These are phyloP conservation scores for Pseudocercospora cruenta DNA, from an alignment of 2,329 filamentous ascomycete genomes.

Conservation along the genomic window DNA sequence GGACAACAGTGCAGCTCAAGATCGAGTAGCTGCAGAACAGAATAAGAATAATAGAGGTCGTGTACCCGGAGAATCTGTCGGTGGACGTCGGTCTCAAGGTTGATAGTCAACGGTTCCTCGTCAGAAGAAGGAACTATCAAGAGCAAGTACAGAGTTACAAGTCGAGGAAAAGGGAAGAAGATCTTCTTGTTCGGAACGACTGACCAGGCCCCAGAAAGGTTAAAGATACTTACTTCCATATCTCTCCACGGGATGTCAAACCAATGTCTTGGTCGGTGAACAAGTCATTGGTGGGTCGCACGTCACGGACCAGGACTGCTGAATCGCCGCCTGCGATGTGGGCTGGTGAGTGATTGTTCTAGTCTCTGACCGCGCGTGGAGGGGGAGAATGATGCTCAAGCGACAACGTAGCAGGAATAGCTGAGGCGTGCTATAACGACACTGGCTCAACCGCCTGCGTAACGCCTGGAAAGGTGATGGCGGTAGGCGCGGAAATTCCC, in stretches of 20 bases:
- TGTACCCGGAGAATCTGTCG: constrained; percentile 17
- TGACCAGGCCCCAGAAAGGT: constrained; percentile 16
- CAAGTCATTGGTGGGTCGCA: constrained; percentile 28
- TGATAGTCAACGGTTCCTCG: constrained; percentile 14
- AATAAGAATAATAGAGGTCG: constrained; percentile 13
- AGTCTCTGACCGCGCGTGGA: constrained; percentile 16
- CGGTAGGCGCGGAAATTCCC: constrained; percentile 18
- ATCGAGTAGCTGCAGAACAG: constrained; percentile 14
- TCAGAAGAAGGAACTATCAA: constrained; percentile 16
- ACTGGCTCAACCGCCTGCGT: constrained; percentile 24
- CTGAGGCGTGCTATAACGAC: constrained; percentile 29
- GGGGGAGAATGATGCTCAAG: constrained; percentile 10
- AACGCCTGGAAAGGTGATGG: constrained; percentile 20
- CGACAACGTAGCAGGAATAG: constrained; percentile 18
- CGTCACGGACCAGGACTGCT: constrained; percentile 19
- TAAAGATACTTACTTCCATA: constrained; percentile 12
- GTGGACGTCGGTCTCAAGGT: constrained; percentile 4
- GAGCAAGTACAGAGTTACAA: constrained; percentile 18
- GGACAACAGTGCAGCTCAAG: constrained; percentile 19
- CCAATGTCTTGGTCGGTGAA: constrained; percentile 24
- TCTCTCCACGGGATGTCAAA: constrained; percentile 10
- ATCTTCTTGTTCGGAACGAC: constrained; percentile 10
- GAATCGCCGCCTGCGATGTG: not conserved
- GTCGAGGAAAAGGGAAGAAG: constrained; percentile 17
- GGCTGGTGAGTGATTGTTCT: constrained; percentile 1